A percentile compares a stretch with the other conserved stretches of the same genome.
These are phyloP conservation scores for Botrytis elliptica DNA, from an alignment of 2,329 filamentous ascomycete genomes.

Conservation along the genomic window DNA sequence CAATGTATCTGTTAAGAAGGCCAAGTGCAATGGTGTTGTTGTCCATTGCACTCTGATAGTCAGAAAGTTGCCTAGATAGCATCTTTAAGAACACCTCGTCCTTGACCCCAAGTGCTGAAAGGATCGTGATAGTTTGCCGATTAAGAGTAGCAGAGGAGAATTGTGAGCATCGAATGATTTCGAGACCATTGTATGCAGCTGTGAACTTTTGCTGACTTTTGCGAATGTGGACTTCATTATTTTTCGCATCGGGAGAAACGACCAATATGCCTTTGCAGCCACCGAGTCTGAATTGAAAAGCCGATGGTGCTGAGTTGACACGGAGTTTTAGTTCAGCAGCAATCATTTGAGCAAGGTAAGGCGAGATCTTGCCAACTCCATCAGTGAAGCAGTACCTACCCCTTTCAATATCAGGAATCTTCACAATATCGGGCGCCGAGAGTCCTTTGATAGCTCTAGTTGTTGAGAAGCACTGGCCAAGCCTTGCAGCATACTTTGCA, in stretches of 20 bases:
- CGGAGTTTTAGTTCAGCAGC: conserved; percentile 65
- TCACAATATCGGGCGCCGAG: conserved; percentile 53
- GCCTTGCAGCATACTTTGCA: conserved; percentile 84
- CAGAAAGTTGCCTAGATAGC: conserved; percentile 63
- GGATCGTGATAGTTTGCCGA: conserved; percentile 82
- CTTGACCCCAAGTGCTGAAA: conserved; percentile 73
- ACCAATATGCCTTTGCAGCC: conserved; percentile 89
- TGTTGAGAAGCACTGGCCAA: conserved; percentile 95
- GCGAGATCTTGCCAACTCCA: conserved; percentile 90
- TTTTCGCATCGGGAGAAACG: conserved; percentile 66
- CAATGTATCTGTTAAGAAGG: conserved; percentile 72
- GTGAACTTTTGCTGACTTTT: conserved; percentile 87
- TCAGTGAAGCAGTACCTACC: conserved; percentile 79
- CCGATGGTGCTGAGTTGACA: conserved; percentile 66
- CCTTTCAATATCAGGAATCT: conserved; percentile 67
- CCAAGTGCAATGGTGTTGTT: conserved; percentile 62
- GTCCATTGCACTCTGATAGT: conserved; percentile 68
- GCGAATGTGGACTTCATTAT: conserved; percentile 72
- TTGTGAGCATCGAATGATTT: conserved; percentile 80
- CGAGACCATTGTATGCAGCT: conserved; percentile 67
- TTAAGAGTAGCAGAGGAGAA: conserved; percentile 80
- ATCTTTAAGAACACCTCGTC: conserved; percentile 66
- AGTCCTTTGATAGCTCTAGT: conserved; percentile 72
- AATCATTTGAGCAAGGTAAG: conserved; percentile 71
- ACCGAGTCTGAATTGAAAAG: conserved; percentile 88